Percentiles rank a stretch among this genome's conserved stretches.
Conservation (phyloP, 441 rosid genomes). For the Adansonia grandidieri region DNA sequence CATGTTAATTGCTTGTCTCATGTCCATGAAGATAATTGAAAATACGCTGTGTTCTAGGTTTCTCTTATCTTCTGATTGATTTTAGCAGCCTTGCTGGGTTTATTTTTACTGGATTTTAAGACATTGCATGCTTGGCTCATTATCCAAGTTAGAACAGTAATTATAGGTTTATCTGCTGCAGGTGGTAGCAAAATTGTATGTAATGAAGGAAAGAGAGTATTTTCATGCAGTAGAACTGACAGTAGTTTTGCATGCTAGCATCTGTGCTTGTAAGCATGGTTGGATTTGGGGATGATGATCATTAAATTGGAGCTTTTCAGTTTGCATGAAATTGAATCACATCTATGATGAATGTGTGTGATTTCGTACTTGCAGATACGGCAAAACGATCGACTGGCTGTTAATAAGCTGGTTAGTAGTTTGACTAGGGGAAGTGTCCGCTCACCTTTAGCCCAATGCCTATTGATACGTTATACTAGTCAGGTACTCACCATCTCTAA, state of each 20-base stretch:
- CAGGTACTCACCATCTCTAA: conserved; percentile 56
- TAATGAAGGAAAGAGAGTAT: not conserved
- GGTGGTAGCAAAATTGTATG: not conserved
- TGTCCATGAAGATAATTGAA: not conserved
- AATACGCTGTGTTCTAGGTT: not conserved
- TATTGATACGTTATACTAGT: conserved; percentile 87
- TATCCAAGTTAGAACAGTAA: not conserved
- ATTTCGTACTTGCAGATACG: conserved; percentile 64
- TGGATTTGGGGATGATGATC: not conserved
- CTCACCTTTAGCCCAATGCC: conserved; percentile 96
- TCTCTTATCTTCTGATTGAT: not conserved
- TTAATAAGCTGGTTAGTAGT: conserved; percentile 90
- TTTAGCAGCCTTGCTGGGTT: not conserved
- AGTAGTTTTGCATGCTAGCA: not conserved
- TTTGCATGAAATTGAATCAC: not conserved
- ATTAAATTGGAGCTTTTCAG: not conserved
- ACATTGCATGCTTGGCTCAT: not conserved
- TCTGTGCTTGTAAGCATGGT: conserved; percentile 9
- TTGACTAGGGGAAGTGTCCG: conserved; percentile 95
- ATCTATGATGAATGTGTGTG: conserved; percentile 9
- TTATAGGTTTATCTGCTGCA: not conserved
- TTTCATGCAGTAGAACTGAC: not conserved
- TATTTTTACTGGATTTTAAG: not conserved
- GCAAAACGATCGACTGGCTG: conserved; percentile 95
- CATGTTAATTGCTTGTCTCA: not conserved